phyloP scores from a whole-genome alignment of 352 stramenopile genomes.

The Salisapilia sapeloensis region DNA sequence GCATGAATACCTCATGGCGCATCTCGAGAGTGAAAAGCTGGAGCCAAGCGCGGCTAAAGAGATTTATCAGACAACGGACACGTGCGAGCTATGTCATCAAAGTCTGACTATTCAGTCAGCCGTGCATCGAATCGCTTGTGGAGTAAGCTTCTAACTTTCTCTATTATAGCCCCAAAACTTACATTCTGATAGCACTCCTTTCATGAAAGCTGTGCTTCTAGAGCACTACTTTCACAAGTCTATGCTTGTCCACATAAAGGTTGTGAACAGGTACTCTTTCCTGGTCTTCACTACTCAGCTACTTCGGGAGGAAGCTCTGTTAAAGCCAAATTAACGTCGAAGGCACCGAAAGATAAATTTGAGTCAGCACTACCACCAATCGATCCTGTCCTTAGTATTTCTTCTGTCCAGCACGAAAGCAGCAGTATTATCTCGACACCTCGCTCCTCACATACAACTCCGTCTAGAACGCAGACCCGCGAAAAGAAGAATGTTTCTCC shows the following conservation, averaged over 20 bases:
- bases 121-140: slow-evolving; percentile 27
- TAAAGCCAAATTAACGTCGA: neutral
- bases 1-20: slow-evolving; percentile 53
- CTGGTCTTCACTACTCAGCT: slow-evolving; percentile 24
- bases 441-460: too few relatives aligned
- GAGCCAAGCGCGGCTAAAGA: slow-evolving; percentile 23
- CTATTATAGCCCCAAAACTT: too few relatives aligned
- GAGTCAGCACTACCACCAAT: too few relatives aligned
- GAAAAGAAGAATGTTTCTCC: too few relatives aligned
- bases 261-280: slow-evolving; percentile 36
- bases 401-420: too few relatives aligned
- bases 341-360: too few relatives aligned
- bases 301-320: slow-evolving; percentile 1
- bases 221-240: slow-evolving; percentile 43
- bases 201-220: slow-evolving; percentile 54
- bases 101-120: slow-evolving; percentile 40
- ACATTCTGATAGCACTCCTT: slow-evolving; percentile 71
- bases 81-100: slow-evolving; percentile 38
- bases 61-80: slow-evolving; percentile 15
- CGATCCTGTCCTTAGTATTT: too few relatives aligned
- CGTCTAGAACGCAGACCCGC: too few relatives aligned
- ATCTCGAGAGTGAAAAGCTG: slow-evolving; percentile 23
- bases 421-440: too few relatives aligned
- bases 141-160: slow-evolving; percentile 11
- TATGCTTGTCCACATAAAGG: slow-evolving; percentile 31